Percentiles rank a stretch among this genome's conserved stretches.
Evolutionary conservation across 148 eudicot species (phyloP).

Genomic region (Vaccinium macrocarpon): DNA sequence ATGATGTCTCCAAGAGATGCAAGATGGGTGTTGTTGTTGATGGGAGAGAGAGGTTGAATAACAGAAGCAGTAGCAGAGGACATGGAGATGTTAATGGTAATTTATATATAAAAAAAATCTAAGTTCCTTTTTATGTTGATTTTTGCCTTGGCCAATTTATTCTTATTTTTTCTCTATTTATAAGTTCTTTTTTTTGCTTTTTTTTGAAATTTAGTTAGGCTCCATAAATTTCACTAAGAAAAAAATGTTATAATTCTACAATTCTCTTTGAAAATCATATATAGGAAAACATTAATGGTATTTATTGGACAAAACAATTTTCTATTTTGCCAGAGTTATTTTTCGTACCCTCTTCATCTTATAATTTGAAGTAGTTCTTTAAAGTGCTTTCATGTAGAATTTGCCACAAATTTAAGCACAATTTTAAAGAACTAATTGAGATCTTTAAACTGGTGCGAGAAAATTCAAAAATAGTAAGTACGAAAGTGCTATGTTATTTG

Average conservation of each 20-base stretch:
- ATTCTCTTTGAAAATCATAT: neutral
- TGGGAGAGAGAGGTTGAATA: neutral
- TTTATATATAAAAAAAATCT: neutral
- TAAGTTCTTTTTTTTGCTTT: too few species aligned
- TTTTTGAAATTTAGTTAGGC: too few species aligned
- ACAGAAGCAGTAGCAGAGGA: neutral
- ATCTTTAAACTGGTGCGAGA: neutral
- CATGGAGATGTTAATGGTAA: neutral
- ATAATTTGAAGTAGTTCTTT: too few species aligned
- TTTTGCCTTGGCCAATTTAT: neutral
- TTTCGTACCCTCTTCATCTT: too few species aligned
- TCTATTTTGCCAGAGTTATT: too few species aligned
- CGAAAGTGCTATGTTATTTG: neutral
- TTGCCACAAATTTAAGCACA: neutral
- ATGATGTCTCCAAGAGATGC: neutral
- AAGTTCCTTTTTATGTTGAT: neutral
- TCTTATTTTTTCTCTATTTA: too few species aligned
- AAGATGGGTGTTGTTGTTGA: conserved; percentile 13
- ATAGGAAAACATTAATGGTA: too few species aligned
- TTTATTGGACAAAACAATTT: too few species aligned
- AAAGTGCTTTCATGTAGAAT: too few species aligned
- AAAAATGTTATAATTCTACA: neutral
- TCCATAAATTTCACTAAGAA: too few species aligned
- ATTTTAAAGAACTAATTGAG: neutral
- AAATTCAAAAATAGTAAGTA: neutral